phyloP scores from a whole-genome alignment of 2,329 filamentous ascomycete species.

The Verticillium nubilum region DNA sequence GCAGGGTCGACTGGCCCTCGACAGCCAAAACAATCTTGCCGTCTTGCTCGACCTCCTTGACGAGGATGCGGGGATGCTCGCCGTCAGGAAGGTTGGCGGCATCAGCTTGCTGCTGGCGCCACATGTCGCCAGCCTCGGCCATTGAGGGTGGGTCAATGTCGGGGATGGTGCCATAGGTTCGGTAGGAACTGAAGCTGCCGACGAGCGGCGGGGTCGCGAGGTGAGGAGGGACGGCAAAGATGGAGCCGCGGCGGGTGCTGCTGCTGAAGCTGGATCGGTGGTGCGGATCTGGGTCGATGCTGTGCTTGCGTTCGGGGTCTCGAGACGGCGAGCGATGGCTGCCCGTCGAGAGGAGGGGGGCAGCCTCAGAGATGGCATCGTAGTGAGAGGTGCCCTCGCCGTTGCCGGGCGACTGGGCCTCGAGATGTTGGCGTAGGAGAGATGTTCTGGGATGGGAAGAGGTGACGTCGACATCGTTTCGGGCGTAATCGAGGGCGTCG shows the following conservation, averaged over 20 bases:
- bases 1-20: slow-evolving; percentile 89
- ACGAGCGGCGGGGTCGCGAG: slow-evolving; percentile 64
- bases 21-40: slow-evolving; percentile 79
- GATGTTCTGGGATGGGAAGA: slow-evolving; percentile 28
- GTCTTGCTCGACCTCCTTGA: slow-evolving; percentile 84
- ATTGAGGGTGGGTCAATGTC: slow-evolving; percentile 39
- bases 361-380: slow-evolving; percentile 6
- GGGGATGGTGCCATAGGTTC: slow-evolving; percentile 50
- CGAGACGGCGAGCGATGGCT: slow-evolving; percentile 22
- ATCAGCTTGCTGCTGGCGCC: slow-evolving; percentile 47
- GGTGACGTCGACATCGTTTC: slow-evolving; percentile 32
- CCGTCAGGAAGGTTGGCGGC: slow-evolving; percentile 43
- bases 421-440: slow-evolving; percentile 48
- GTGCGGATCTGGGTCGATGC: slow-evolving; percentile 37
- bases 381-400: slow-evolving; percentile 9
- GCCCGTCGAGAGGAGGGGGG: slow-evolving; percentile 6
- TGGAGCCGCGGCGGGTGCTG: slow-evolving; percentile 34
- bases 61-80: slow-evolving; percentile 69
- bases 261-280: slow-evolving; percentile 20
- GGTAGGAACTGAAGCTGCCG: slow-evolving; percentile 61
- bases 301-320: slow-evolving; percentile 41
- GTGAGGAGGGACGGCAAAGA: slow-evolving; percentile 54
- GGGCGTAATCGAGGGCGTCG: slow-evolving; percentile 32
- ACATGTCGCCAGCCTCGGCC: slow-evolving; percentile 43
- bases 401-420: slow-evolving; percentile 20